A percentile compares a stretch with the other conserved stretches of the same genome.
Conservation (phyloP, 805 yeast species). For the Ogataea pini region DNA sequence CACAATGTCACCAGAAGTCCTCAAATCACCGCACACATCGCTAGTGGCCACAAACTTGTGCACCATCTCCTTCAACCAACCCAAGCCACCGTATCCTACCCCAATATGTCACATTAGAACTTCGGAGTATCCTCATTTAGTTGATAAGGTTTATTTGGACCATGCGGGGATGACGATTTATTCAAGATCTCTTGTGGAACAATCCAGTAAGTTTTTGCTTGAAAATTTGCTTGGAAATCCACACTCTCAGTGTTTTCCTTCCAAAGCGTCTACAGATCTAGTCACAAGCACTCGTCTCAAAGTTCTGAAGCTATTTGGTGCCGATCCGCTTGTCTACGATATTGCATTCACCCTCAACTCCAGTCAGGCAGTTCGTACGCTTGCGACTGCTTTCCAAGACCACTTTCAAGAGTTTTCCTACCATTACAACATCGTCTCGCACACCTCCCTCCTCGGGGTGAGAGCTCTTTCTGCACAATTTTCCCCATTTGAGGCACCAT, state of each 20-base stretch:
- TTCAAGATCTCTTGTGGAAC: constrained; percentile 32
- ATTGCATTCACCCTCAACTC: constrained; percentile 44
- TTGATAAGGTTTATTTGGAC: constrained; percentile 37
- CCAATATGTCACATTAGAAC: constrained; percentile 18
- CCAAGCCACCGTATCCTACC: constrained; percentile 9
- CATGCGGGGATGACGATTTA: constrained; percentile 46
- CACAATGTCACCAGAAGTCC: constrained; percentile 1
- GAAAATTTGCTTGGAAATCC: constrained; percentile 39
- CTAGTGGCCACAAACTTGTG: not conserved
- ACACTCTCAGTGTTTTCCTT: constrained; percentile 41
- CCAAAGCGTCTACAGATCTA: constrained; percentile 29
- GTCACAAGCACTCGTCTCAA: constrained; percentile 32
- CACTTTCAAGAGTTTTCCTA: constrained; percentile 25
- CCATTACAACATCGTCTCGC: constrained; percentile 37
- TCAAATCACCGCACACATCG: not conserved
- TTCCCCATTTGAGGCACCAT: constrained; percentile 15
- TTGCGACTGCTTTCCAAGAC: constrained; percentile 34
- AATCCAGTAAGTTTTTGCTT: constrained; percentile 27
- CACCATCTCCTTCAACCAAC: not conserved
- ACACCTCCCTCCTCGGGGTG: constrained; percentile 45
- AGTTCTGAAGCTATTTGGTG: constrained; percentile 36
- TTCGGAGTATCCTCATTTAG: constrained; percentile 30
- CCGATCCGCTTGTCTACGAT: constrained; percentile 38
- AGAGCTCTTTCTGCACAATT: constrained; percentile 28
- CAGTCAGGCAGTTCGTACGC: constrained; percentile 40